Evolutionary conservation across 1,284 basidiomycete species (phyloP).

Genomic region (Microbotryum scabiosae): DNA sequence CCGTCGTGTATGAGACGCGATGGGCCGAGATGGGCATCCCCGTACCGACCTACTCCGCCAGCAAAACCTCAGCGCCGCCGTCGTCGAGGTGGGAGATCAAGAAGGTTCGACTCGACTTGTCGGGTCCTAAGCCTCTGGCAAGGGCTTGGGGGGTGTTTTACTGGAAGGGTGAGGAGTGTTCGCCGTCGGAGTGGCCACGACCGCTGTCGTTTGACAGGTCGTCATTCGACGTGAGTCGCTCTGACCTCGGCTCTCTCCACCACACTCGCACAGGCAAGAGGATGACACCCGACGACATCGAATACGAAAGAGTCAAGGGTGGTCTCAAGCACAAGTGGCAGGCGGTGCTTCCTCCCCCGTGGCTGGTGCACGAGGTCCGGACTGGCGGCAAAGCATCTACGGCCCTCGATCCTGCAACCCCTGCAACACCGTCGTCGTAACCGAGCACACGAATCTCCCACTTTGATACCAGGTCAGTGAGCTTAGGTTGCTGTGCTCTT

Average conservation of each 20-base stretch:
- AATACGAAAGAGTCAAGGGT: slow-evolving; percentile 42
- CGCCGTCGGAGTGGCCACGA: no score
- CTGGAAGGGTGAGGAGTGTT: slow-evolving; percentile 57
- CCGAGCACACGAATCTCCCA: no score
- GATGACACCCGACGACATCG: slow-evolving; percentile 34
- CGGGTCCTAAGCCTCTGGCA: slow-evolving; percentile 60
- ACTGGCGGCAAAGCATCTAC: no score
- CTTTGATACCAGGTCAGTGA: no score
- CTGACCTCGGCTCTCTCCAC: no score
- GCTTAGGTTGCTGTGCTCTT: no score
- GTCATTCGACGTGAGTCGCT: background rate
- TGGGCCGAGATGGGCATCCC: slow-evolving; percentile 61
- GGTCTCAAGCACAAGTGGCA: slow-evolving; percentile 44
- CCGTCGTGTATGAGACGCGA: slow-evolving; percentile 57
- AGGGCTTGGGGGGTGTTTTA: slow-evolving; percentile 66
- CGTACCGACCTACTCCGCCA: slow-evolving; percentile 33
- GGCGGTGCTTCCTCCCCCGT: slow-evolving; percentile 25
- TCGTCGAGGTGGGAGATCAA: slow-evolving; percentile 63
- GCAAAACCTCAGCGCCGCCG: background rate
- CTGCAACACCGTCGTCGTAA: no score
- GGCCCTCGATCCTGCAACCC: no score
- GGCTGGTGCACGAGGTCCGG: background rate
- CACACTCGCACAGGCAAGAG: slow-evolving; percentile 38
- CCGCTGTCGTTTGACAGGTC: background rate
- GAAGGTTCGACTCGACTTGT: slow-evolving; percentile 47